Percentiles rank a stretch among this genome's conserved stretches.
Conservation (phyloP, 2,329 filamentous ascomycete species). For the Alternaria burnsii region DNA sequence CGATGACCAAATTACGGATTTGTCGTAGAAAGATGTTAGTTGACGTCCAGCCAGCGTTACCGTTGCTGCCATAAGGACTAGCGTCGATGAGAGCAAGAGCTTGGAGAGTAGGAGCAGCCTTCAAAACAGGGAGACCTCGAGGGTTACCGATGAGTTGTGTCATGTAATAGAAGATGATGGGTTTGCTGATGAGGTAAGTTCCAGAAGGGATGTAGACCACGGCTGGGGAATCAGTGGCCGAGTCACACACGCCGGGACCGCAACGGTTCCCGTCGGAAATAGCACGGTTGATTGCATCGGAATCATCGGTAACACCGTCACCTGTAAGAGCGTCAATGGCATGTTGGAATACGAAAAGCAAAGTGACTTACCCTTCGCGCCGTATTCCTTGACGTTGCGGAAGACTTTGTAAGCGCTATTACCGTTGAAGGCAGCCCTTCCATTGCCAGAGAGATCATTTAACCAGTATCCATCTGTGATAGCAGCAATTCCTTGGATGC, state of each 20-base stretch:
- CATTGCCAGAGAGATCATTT: slow-evolving; percentile 54
- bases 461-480: slow-evolving; percentile 51
- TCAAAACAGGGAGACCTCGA: slow-evolving; percentile 63
- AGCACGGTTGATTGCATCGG: slow-evolving; percentile 63
- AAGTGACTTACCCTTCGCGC: slow-evolving; percentile 49
- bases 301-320: slow-evolving; percentile 56
- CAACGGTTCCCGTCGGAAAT: slow-evolving; percentile 56
- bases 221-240: slow-evolving; percentile 62
- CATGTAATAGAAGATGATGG: slow-evolving; percentile 70
- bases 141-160: slow-evolving; percentile 70
- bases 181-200: slow-evolving; percentile 60
- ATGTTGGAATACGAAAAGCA: background rate
- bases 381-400: slow-evolving; percentile 57
- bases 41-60: slow-evolving; percentile 56
- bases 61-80: slow-evolving; percentile 58
- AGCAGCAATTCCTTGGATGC: slow-evolving; percentile 14
- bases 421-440: slow-evolving; percentile 52
- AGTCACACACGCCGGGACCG: slow-evolving; percentile 54
- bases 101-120: slow-evolving; percentile 61
- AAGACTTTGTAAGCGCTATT: slow-evolving; percentile 53
- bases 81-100: slow-evolving; percentile 68
- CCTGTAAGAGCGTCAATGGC: slow-evolving; percentile 34
- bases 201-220: slow-evolving; percentile 67
- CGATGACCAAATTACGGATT: slow-evolving; percentile 71
- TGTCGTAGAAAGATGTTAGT: slow-evolving; percentile 72